Conservation (phyloP, 2,329 filamentous ascomycete genomes). For the Aspergillus uvarum region DNA sequence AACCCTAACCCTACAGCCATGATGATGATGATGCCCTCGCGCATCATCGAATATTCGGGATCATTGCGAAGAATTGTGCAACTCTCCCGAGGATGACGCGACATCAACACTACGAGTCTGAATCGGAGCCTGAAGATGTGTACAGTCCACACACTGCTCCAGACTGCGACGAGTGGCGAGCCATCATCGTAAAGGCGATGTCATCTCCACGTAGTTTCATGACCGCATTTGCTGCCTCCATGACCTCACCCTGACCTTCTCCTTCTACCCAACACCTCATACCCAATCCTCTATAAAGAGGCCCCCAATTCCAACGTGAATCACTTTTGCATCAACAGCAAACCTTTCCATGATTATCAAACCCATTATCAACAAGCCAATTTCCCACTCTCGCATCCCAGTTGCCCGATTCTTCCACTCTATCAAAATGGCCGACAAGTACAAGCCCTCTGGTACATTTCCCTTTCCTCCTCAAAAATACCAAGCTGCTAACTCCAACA, state of each 20-base stretch:
- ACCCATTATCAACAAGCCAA: neutral
- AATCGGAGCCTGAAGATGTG: too few relatives aligned
- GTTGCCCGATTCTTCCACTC: neutral
- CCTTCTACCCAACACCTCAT: neutral
- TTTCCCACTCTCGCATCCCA: neutral
- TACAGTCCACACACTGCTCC: neutral
- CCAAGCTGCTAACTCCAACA: neutral
- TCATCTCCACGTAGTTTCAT: neutral
- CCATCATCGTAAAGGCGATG: neutral
- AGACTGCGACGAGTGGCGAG: neutral
- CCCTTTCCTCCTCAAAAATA: too few relatives aligned
- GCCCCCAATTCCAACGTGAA: neutral
- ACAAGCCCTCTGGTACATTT: constrained; percentile 11
- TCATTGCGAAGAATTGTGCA: too few relatives aligned
- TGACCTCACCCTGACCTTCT: neutral
- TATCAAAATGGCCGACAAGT: constrained; percentile 9
- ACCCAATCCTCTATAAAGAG: neutral
- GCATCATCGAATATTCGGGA: neutral
- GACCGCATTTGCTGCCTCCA: neutral
- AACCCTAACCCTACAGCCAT: neutral
- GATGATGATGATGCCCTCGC: neutral
- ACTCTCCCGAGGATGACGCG: too few relatives aligned
- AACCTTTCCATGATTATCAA: neutral
- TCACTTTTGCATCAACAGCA: neutral
- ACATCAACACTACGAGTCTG: too few relatives aligned